Evolutionary conservation across 768 basidiomycete species (phyloP), one percentile per base, ranked within the genome.

Genomic region (Sarcodon sp.): DNA sequence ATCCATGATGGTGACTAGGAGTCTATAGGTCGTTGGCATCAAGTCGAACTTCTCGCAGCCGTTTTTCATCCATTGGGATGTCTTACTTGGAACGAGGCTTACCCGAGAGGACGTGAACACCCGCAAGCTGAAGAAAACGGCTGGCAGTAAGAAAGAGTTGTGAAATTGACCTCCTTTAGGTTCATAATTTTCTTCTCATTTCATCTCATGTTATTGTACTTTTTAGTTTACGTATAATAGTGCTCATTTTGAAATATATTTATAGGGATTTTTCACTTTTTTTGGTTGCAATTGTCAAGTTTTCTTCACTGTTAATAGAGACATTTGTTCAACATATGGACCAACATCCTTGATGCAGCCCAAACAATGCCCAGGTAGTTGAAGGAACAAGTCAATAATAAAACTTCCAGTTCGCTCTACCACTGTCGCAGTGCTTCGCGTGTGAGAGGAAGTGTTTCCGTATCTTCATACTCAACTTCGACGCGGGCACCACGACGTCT

Each of bases 401-500:
- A 27, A 27, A 3, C 21, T n/a, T 10, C 38, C 38, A 39, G 7
- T 16, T 7, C 13, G 11, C 35, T 32, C 44, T 54, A 63, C 61
- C 61, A 63, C 36, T 51, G 57, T 6, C 55, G 55, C 9, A 61
- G 36, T 13, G 52, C 50, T 45, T 60, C 57, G 49, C 60, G 61
- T 21, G 61, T 60, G 41, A 63, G 58, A 11, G 61, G 61, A 39
- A 54, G 52, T 32, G 52, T 80, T 59, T 84, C 89, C 64, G 85
- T 71, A 67, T 96, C 93, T 64, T 98, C 93, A 78, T 96, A 96
- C 65, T 97, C 94, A 57, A 98, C 83, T 62, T 97, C 89, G 59
- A 98, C 83, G 54, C 83, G 72, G 11, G 90, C 83, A 15, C 81
- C 86, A 57, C 75, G 80, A 27, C 68, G 62, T 62, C 79, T 77